Conservation (phyloP, 371 early-diverging fungal genomes). For the Mucor velutinosus region DNA sequence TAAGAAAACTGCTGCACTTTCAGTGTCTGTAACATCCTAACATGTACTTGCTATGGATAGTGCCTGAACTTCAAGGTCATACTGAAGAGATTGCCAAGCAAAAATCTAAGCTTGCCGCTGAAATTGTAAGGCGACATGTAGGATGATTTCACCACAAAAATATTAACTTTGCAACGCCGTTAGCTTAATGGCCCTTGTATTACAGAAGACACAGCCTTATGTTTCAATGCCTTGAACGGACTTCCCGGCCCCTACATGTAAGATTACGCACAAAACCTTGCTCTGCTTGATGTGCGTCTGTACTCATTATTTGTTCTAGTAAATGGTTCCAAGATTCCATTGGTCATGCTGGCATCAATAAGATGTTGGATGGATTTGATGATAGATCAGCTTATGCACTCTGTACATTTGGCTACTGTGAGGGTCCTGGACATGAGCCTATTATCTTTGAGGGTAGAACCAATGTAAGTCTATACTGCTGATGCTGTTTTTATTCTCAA, state of each 20-base stretch:
- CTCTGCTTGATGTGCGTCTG: neutral
- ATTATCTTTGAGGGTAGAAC: conserved; percentile 90
- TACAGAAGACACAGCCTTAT: conserved; percentile 93
- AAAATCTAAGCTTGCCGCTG: conserved; percentile 80
- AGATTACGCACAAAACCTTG: conserved; percentile 12
- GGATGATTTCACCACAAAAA: neutral
- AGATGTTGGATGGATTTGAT: conserved; percentile 84
- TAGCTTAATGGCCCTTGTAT: conserved; percentile 84
- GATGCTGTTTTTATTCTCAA: neutral
- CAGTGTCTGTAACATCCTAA: neutral
- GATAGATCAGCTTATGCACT: conserved; percentile 86
- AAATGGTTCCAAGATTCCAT: conserved; percentile 93
- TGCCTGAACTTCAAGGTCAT: conserved; percentile 90
- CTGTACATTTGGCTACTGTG: conserved; percentile 89
- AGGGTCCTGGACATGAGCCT: conserved; percentile 84
- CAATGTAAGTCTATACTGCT: conserved; percentile 39
- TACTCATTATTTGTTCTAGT: conserved; percentile 40
- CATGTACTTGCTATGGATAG: conserved; percentile 28
- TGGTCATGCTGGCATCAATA: conserved; percentile 81
- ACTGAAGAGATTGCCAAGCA: conserved; percentile 74
- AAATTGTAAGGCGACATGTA: conserved; percentile 40
- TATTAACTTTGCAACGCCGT: neutral
- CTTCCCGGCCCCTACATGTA: conserved; percentile 91
- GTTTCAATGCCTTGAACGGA: conserved; percentile 91
- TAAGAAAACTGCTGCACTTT: conserved; percentile 31